Base-by-base conservation (phyloP, 768 basidiomycete genomes). In the Gymnopilus dilepis region DNA sequence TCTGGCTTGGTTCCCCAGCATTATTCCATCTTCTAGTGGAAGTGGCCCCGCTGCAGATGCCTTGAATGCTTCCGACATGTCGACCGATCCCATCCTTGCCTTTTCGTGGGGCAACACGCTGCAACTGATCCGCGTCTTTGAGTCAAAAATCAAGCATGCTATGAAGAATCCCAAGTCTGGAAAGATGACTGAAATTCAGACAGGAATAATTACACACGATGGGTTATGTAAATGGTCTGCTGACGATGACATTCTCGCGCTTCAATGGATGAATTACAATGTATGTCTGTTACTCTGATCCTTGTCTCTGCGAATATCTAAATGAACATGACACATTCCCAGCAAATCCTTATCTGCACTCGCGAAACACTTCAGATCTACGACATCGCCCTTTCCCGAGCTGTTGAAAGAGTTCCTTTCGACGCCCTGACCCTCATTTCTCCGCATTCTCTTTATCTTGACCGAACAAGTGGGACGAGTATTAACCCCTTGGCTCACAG, bases 181-280 rank as follows among this genome's bases (percentile, higher is more conserved):
- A 50, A 92, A 88, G 72, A 69, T 75, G 34, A 82, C 69, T 48
- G 82, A 83, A 57, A 73, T 87, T 30, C 90, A 90, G 55, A 77
- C 87, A 22, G 91, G 90, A 11, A 80, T 82, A 22, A 80, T 94
- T 30, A 77, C 86, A 0, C 86, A 92, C 68, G 82, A 87, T 63
- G 82, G 87, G 56, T 77, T 77, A 21, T 84, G 83, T 17, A 80
- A 76, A 59, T 95, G 87, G 87, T 77, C 73, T 11, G 82, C 85
- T 3, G 81, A 85, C 30, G 85, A 84, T 26, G 81, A 85, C 58
- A 83, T 95, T 19, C 76, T 92, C 34, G 87, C 88, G 7, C 61
- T 97, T 31, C 90, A 95, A 65, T 98, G 97, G 97, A 79, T 95
- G 68, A 96, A 94, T 73, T 78, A 80, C 61, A 86, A 89, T 77